Percentiles rank a stretch among this genome's conserved stretches.
Evolutionary conservation across 2,329 filamentous ascomycete species (phyloP).

Genomic region (Claviceps digitariae): DNA sequence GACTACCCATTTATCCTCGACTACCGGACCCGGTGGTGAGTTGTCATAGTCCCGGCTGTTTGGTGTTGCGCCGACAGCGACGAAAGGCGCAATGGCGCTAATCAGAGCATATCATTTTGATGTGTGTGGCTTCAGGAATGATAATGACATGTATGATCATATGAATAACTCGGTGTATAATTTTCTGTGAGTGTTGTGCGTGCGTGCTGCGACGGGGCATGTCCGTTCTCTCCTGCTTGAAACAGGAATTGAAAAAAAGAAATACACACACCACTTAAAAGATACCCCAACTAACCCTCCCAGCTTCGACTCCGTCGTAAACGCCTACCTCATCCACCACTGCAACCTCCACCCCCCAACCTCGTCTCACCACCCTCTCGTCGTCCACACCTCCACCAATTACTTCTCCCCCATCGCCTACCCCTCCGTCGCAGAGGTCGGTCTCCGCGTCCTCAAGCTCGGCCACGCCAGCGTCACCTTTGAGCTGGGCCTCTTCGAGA

Average conservation of each 20-base stretch:
- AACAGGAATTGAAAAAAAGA: background rate
- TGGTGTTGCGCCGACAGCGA: too few relatives aligned
- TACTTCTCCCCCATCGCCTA: conserved; percentile 75
- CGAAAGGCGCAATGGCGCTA: background rate
- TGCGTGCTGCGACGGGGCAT: too few relatives aligned
- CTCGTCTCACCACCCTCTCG: conserved; percentile 64
- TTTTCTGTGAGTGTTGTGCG: conserved; percentile 43
- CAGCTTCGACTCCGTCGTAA: conserved; percentile 79
- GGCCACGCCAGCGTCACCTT: conserved; percentile 81
- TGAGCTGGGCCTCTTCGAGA: conserved; percentile 76
- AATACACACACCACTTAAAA: background rate
- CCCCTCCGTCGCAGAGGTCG: conserved; percentile 69
- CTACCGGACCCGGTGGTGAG: conserved; percentile 75
- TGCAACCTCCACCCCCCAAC: conserved; percentile 60
- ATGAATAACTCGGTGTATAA: conserved; percentile 87
- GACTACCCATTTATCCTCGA: conserved; percentile 72
- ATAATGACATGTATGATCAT: conserved; percentile 92
- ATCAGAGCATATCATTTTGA: background rate
- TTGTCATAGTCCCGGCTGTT: too few relatives aligned
- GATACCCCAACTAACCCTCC: background rate
- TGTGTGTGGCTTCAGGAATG: too few relatives aligned
- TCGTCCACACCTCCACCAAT: conserved; percentile 74
- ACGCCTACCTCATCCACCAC: conserved; percentile 70
- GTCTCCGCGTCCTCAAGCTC: conserved; percentile 68
- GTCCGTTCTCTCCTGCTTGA: too few relatives aligned